Evolutionary conservation across 805 yeast species (phyloP).

Genomic region (Candida palmyrensis): DNA sequence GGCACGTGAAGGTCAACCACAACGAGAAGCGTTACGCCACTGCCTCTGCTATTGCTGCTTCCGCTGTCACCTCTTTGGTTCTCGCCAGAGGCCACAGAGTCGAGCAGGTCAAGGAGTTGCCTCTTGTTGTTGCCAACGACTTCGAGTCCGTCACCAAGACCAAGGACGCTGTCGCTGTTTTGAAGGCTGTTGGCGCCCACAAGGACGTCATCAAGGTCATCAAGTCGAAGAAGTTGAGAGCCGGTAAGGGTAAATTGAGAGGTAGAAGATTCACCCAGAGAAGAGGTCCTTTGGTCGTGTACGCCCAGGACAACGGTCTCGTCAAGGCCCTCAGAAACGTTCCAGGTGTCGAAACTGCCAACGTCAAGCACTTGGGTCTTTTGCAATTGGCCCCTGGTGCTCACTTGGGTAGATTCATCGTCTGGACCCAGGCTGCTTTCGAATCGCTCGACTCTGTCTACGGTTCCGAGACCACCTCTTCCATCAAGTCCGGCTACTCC

Average conservation of each 20-base stretch:
- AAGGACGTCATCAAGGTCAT: conserved; percentile 96
- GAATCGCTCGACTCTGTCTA: conserved; percentile 94
- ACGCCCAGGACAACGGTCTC: conserved; percentile 95
- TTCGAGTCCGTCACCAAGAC: conserved; percentile 92
- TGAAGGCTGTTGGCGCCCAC: conserved; percentile 99
- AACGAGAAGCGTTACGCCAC: conserved; percentile 99
- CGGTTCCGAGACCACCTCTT: conserved; percentile 85
- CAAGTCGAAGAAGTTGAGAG: conserved; percentile 98
- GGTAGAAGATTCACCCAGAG: conserved; percentile 99
- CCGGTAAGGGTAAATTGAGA: conserved; percentile 99
- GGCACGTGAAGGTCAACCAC: conserved; percentile 99
- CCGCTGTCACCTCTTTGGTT: conserved; percentile 96
- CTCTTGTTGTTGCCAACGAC: conserved; percentile 92
- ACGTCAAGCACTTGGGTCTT: conserved; percentile 87
- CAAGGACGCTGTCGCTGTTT: conserved; percentile 97
- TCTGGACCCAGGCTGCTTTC: conserved; percentile 99
- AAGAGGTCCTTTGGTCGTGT: conserved; percentile 99
- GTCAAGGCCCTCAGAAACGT: conserved; percentile 99
- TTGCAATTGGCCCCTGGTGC: conserved; percentile 99
- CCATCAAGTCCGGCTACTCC: conserved; percentile 83
- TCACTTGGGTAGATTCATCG: conserved; percentile 98
- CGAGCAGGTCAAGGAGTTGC: conserved; percentile 97
- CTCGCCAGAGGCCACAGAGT: conserved; percentile 99
- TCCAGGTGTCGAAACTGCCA: conserved; percentile 98
- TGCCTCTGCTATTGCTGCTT: conserved; percentile 99